These are phyloP conservation scores for Tuber magnatum DNA, from an alignment of 495 filamentous ascomycete genomes.

Conservation along the genomic window DNA sequence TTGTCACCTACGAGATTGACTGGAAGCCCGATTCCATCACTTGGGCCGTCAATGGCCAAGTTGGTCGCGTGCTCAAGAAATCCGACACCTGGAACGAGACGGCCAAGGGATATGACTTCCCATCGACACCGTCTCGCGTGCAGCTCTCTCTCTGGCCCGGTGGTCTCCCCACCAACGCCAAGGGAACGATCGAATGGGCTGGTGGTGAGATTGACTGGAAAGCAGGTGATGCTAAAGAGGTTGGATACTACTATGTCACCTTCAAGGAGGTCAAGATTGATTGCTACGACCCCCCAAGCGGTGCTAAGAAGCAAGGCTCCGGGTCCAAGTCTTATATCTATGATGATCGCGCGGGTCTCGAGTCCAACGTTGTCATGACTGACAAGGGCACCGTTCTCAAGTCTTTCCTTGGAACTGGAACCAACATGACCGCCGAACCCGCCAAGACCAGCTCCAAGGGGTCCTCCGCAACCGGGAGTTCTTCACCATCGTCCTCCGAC, in stretches of 20 bases:
- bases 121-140: conserved; percentile 87
- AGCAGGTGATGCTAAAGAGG: conserved; percentile 65
- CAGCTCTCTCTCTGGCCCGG: conserved; percentile 96
- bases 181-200: conserved; percentile 86
- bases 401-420: conserved; percentile 69
- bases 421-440: conserved; percentile 55
- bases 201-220: conserved; percentile 88
- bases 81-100: conserved; percentile 78
- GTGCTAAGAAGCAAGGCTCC: conserved; percentile 50
- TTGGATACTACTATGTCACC: conserved; percentile 82
- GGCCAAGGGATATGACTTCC: conserved; percentile 73
- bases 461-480: conserved; percentile 20
- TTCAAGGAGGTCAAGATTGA: conserved; percentile 69
- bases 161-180: conserved; percentile 65
- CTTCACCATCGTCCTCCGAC: conserved; percentile 40
- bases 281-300: conserved; percentile 68
- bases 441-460: conserved; percentile 34
- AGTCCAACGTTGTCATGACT: conserved; percentile 67
- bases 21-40: conserved; percentile 79
- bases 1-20: conserved; percentile 85
- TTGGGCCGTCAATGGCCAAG: conserved; percentile 76
- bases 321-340: conserved; percentile 69
- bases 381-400: conserved; percentile 69
- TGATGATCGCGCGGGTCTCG: conserved; percentile 56
- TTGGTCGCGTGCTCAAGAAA: conserved; percentile 65